phyloP scores from a whole-genome alignment of 2,329 filamentous ascomycete genomes.

The Fusarium beomiforme region DNA sequence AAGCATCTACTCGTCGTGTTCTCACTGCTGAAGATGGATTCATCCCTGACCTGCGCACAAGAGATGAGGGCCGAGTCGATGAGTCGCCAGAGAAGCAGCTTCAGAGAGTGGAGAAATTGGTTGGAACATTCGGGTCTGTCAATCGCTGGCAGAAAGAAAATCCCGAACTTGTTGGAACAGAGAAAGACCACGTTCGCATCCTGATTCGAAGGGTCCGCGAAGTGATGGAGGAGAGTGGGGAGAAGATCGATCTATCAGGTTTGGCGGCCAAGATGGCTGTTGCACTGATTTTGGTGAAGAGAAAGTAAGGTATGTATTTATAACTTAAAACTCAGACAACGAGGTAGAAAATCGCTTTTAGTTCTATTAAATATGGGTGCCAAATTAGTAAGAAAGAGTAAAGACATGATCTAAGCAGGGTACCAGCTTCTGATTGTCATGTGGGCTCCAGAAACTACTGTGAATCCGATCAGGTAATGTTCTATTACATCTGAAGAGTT shows the following conservation, averaged over 20 bases:
- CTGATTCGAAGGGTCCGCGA: background rate
- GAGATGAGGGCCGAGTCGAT: fast-evolving
- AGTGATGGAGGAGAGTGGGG: background rate
- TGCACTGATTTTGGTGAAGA: background rate
- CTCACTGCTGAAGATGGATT: background rate
- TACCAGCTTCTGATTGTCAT: no score
- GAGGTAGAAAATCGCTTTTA: no score
- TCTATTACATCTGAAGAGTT: no score
- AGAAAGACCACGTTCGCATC: background rate
- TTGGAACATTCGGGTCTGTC: background rate
- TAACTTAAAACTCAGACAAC: no score
- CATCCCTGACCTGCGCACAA: no score
- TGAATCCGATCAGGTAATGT: no score
- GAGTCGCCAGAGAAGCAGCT: fast-evolving
- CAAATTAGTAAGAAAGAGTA: no score
- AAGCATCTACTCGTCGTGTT: background rate
- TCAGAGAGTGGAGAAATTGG: background rate
- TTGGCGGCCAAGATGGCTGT: background rate
- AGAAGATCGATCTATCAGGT: background rate
- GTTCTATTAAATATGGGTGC: no score
- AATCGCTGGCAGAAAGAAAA: conserved; percentile 11
- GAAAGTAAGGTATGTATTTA: background rate
- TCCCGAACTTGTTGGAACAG: background rate
- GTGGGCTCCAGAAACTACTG: no score
- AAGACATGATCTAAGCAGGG: no score